These are phyloP conservation scores for Brassica nigra DNA, from an alignment of 345 rosid species.

Conservation along the genomic window DNA sequence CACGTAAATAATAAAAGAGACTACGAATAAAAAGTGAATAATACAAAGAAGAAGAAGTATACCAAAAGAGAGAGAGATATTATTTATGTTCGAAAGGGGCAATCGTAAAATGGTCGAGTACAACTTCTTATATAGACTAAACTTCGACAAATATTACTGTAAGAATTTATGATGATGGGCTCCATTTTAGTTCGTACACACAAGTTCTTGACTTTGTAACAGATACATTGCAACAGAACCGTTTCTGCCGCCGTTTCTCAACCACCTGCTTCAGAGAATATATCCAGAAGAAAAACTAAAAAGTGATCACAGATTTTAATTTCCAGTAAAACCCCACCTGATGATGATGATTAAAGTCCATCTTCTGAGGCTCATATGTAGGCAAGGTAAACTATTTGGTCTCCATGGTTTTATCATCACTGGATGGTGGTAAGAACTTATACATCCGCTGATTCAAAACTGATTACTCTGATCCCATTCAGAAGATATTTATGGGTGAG, in stretches of 20 bases:
- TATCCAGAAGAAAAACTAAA: conserved; percentile 67
- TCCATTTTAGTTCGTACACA: no score
- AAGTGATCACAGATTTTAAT: conserved; percentile 40
- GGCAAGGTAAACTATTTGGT: conserved; percentile 36
- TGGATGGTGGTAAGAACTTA: conserved; percentile 42
- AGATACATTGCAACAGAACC: conserved; percentile 10
- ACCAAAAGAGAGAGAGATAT: no score
- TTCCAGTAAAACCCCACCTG: conserved; percentile 42
- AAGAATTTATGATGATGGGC: no score
- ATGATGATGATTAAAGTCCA: conserved; percentile 40
- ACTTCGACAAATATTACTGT: no score
- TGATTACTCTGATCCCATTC: conserved; percentile 80
- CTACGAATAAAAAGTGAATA: no score
- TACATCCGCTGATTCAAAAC: conserved; percentile 55
- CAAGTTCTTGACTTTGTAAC: no score
- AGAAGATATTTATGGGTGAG: conserved; percentile 87
- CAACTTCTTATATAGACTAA: no score
- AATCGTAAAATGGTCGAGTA: no score
- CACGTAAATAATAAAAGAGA: no score
- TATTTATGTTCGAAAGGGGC: no score
- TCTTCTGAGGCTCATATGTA: conserved; percentile 39
- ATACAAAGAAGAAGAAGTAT: no score
- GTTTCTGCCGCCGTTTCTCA: conserved; percentile 39
- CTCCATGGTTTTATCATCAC: conserved; percentile 53
- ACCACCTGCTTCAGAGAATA: conserved; percentile 37